phyloP scores from a whole-genome alignment of 208 protist species.

The Wallacemonas collosoma region DNA sequence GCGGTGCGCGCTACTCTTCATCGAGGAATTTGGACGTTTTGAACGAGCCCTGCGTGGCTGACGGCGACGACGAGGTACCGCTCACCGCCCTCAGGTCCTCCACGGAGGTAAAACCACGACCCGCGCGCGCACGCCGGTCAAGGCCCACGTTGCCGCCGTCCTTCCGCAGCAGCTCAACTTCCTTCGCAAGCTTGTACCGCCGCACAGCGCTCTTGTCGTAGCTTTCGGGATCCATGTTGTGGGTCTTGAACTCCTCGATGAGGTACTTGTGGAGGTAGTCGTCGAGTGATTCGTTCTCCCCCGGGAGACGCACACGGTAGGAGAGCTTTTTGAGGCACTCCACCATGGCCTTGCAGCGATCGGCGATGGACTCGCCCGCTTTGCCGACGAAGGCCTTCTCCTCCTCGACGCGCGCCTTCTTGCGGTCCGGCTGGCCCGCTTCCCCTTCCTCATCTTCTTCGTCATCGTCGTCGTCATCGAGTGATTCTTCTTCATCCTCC shows the following conservation, averaged over 20 bases:
- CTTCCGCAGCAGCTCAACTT: conserved; percentile 78
- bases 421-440: conserved; percentile 29
- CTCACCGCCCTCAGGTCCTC: conserved; percentile 9
- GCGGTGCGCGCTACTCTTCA: conserved; percentile 42
- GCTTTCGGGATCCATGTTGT: conserved; percentile 65
- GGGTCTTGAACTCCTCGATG: conserved; percentile 65
- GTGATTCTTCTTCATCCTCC: conserved; percentile 10
- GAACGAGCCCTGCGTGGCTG: conserved; percentile 18
- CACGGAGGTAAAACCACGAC: conserved; percentile 54
- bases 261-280: conserved; percentile 68
- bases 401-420: conserved; percentile 48
- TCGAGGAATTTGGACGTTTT: conserved; percentile 71
- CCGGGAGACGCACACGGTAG: conserved; percentile 57
- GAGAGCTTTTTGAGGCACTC: conserved; percentile 66
- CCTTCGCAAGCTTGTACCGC: conserved; percentile 61
- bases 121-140: conserved; percentile 60
- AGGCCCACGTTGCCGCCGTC: conserved; percentile 71
- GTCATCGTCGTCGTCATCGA: conserved; percentile 24
- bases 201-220: conserved; percentile 63
- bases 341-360: conserved; percentile 75
- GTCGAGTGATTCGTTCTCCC: conserved; percentile 51
- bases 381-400: conserved; percentile 14
- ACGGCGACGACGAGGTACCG: conserved; percentile 13
- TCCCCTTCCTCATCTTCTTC: conserved; percentile 24
- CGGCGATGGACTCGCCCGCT: conserved; percentile 26